Percentiles rank a stretch among this genome's conserved stretches.
Conservation (phyloP, 164 flowering plant genomes). For the Annona cherimola region DNA sequence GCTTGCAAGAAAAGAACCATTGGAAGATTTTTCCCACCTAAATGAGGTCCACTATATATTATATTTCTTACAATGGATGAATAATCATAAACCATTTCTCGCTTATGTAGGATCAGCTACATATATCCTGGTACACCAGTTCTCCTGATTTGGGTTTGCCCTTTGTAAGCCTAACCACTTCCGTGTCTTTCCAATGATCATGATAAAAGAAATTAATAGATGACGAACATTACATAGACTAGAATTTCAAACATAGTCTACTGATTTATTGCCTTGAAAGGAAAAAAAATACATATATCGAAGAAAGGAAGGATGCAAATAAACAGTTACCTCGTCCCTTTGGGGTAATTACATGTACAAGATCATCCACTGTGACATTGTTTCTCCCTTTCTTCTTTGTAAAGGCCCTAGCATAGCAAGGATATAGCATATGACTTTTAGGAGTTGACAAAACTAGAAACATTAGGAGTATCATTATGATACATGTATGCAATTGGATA, state of each 20-base stretch:
- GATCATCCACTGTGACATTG: constrained; percentile 85
- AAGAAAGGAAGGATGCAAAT: background rate
- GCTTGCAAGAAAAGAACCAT: too few species aligned
- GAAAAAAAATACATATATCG: background rate
- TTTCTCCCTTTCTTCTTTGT: constrained; percentile 77
- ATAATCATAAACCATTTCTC: too few species aligned
- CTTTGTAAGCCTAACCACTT: too few species aligned
- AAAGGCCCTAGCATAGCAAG: constrained; percentile 40
- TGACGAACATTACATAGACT: too few species aligned
- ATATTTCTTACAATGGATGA: too few species aligned
- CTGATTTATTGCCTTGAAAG: background rate
- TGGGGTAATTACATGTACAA: constrained; percentile 75
- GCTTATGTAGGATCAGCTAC: too few species aligned
- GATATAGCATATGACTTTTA: background rate
- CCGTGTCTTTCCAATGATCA: too few species aligned
- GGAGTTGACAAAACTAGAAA: constrained; percentile 3
- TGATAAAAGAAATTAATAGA: too few species aligned
- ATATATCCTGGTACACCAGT: too few species aligned
- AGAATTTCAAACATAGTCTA: background rate
- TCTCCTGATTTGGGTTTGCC: too few species aligned
- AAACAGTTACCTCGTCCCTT: constrained; percentile 69
- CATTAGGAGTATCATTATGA: background rate
- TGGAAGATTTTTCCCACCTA: too few species aligned
- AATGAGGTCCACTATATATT: too few species aligned
- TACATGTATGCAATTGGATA: background rate